phyloP scores from a whole-genome alignment of 371 early-diverging fungal species.

The Rhizopus sp. region DNA sequence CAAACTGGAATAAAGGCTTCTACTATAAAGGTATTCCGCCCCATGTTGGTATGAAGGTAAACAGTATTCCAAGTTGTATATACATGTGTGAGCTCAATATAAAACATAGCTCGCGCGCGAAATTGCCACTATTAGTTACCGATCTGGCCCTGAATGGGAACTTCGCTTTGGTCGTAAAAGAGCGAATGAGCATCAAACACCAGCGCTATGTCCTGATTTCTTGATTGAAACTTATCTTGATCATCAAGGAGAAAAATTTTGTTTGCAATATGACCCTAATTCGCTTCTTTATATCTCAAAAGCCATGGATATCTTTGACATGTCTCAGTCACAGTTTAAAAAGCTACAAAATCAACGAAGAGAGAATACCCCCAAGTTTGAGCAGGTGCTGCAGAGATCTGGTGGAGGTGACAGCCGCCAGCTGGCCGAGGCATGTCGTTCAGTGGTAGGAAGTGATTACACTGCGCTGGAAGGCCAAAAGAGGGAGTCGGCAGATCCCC shows the following conservation, averaged over 20 bases:
- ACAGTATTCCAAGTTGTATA: background rate
- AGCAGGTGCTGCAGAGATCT: slow-evolving; percentile 9
- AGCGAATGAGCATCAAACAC: slow-evolving; percentile 67
- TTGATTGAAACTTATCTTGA: slow-evolving; percentile 95
- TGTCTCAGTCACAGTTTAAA: slow-evolving; percentile 61
- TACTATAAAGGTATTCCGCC: slow-evolving; percentile 92
- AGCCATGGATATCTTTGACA: slow-evolving; percentile 98
- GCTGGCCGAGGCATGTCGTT: slow-evolving; percentile 34
- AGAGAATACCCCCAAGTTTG: slow-evolving; percentile 33
- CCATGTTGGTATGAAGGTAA: slow-evolving; percentile 91
- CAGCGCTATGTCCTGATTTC: slow-evolving; percentile 91
- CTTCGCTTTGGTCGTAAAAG: slow-evolving; percentile 89
- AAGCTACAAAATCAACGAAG: slow-evolving; percentile 50
- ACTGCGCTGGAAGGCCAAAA: slow-evolving; percentile 40
- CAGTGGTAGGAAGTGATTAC: slow-evolving; percentile 21
- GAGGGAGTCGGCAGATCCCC: slow-evolving; percentile 25
- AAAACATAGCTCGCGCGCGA: slow-evolving; percentile 70
- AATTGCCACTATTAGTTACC: slow-evolving; percentile 86
- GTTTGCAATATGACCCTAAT: slow-evolving; percentile 93
- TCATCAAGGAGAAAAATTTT: slow-evolving; percentile 93
- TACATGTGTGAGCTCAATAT: background rate
- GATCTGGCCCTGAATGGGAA: slow-evolving; percentile 98
- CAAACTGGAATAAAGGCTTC: slow-evolving; percentile 92
- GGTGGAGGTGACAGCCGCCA: slow-evolving; percentile 9
- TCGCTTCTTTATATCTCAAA: slow-evolving; percentile 92